Percentiles rank a stretch among this genome's conserved stretches.
These are phyloP conservation scores for Cyberlindnera euphorbiiphila DNA, from an alignment of 805 yeast genomes.

Conservation along the genomic window DNA sequence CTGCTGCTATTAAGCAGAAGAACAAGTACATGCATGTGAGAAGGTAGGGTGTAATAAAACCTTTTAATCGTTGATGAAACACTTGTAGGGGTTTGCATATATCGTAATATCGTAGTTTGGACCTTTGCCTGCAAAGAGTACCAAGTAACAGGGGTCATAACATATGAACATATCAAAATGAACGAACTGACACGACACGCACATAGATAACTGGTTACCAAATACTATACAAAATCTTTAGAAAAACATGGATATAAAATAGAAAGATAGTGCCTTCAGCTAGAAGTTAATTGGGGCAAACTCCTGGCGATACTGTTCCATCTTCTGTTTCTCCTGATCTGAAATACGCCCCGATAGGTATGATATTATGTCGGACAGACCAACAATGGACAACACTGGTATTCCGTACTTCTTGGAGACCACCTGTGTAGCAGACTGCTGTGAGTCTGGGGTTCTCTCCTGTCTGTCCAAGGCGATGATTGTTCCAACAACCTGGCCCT, in stretches of 20 bases:
- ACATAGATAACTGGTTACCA: too few relatives aligned
- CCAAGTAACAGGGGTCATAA: too few relatives aligned
- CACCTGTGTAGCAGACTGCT: slow-evolving; percentile 74
- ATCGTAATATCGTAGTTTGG: too few relatives aligned
- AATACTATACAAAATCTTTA: background rate
- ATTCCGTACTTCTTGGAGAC: slow-evolving; percentile 69
- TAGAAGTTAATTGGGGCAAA: slow-evolving; percentile 30
- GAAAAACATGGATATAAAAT: background rate
- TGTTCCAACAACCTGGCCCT: slow-evolving; percentile 76
- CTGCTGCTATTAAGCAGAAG: slow-evolving; percentile 42
- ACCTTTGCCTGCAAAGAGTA: too few relatives aligned
- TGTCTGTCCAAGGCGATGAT: slow-evolving; percentile 94
- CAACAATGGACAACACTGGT: slow-evolving; percentile 81
- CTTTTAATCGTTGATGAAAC: too few relatives aligned
- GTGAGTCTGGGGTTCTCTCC: slow-evolving; percentile 70
- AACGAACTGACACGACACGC: too few relatives aligned
- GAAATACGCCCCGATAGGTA: slow-evolving; percentile 55
- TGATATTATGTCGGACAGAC: slow-evolving; percentile 67
- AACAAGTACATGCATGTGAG: slow-evolving; percentile 61
- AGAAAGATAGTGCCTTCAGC: too few relatives aligned
- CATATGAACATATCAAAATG: too few relatives aligned
- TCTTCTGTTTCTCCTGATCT: slow-evolving; percentile 51
- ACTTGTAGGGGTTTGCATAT: too few relatives aligned
- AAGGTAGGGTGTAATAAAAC: too few relatives aligned
- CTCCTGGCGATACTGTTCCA: slow-evolving; percentile 50